These are phyloP conservation scores for Sophora flavescens DNA, from an alignment of 306 rosid species.

Conservation along the genomic window DNA sequence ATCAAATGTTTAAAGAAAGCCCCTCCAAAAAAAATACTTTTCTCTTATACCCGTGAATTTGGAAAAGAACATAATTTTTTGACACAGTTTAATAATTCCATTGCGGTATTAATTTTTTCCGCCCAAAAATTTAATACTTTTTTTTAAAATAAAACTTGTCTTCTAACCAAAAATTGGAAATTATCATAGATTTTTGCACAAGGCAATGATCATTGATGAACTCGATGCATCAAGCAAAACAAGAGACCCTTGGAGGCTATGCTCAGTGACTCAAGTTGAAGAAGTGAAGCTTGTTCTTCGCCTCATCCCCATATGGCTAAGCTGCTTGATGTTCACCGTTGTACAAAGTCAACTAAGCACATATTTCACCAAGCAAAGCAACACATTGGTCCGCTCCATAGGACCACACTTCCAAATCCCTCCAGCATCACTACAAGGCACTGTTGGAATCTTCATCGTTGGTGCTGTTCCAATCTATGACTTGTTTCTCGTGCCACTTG, in stretches of 20 bases:
- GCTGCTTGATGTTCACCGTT: constrained; percentile 54
- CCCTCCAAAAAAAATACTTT: too few relatives aligned
- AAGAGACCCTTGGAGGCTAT: constrained; percentile 60
- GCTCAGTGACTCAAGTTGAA: constrained; percentile 60
- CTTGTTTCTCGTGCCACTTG: constrained; percentile 44
- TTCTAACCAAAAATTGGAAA: neutral
- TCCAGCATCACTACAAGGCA: constrained; percentile 57
- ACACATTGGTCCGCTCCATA: constrained; percentile 47
- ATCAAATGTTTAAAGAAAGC: too few relatives aligned
- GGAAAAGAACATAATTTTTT: too few relatives aligned
- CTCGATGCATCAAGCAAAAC: constrained; percentile 40
- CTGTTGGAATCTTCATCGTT: constrained; percentile 50
- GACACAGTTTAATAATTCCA: too few relatives aligned
- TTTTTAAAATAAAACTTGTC: too few relatives aligned
- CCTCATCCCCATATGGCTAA: constrained; percentile 63
- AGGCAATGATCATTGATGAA: constrained; percentile 56
- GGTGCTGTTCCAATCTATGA: constrained; percentile 54
- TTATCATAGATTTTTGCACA: constrained; percentile 51
- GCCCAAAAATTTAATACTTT: too few relatives aligned
- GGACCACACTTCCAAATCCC: constrained; percentile 55
- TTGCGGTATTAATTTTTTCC: too few relatives aligned
- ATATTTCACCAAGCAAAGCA: constrained; percentile 61
- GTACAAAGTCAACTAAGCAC: constrained; percentile 59
- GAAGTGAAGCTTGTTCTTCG: constrained; percentile 61
- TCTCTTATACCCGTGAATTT: too few relatives aligned